Conservation (phyloP, 2,329 filamentous ascomycete species). For the Colletotrichum sojae region DNA sequence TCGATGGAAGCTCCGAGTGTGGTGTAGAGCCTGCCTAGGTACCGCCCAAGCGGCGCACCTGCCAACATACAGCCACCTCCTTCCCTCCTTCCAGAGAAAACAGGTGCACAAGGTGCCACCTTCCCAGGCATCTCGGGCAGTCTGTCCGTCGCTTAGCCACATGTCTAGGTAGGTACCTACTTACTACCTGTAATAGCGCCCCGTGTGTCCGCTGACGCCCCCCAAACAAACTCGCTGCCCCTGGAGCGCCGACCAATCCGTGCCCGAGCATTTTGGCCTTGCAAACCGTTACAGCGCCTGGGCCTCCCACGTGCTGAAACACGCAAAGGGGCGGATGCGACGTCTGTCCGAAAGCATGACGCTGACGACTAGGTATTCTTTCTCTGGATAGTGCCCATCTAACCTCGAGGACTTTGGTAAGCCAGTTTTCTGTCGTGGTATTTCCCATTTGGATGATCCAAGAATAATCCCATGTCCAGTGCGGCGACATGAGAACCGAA, state of each 20-base stretch:
- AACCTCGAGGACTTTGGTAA: too few relatives aligned
- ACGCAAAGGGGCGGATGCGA: conserved; percentile 32
- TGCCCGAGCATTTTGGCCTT: conserved; percentile 19
- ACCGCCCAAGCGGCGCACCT: too few relatives aligned
- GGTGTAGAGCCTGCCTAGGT: too few relatives aligned
- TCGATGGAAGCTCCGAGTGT: too few relatives aligned
- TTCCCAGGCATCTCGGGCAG: too few relatives aligned
- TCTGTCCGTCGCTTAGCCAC: not conserved
- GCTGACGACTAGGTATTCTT: not conserved
- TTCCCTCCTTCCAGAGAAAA: not conserved
- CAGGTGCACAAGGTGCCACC: too few relatives aligned
- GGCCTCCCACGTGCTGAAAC: conserved; percentile 38
- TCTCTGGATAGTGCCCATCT: too few relatives aligned
- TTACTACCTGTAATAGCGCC: too few relatives aligned
- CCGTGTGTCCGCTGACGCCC: too few relatives aligned
- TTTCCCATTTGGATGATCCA: too few relatives aligned
- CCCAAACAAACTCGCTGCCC: not conserved
- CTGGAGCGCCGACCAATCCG: conserved; percentile 9
- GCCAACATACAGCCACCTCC: not conserved
- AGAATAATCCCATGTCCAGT: not conserved
- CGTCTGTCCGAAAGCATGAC: conserved; percentile 21
- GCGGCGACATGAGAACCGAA: not conserved
- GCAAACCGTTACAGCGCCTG: conserved; percentile 31
- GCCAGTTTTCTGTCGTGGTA: too few relatives aligned
- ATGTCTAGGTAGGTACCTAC: not conserved